phyloP scores from a whole-genome alignment of 2,329 filamentous ascomycete species.

The Ceratocystis alfenasii region DNA sequence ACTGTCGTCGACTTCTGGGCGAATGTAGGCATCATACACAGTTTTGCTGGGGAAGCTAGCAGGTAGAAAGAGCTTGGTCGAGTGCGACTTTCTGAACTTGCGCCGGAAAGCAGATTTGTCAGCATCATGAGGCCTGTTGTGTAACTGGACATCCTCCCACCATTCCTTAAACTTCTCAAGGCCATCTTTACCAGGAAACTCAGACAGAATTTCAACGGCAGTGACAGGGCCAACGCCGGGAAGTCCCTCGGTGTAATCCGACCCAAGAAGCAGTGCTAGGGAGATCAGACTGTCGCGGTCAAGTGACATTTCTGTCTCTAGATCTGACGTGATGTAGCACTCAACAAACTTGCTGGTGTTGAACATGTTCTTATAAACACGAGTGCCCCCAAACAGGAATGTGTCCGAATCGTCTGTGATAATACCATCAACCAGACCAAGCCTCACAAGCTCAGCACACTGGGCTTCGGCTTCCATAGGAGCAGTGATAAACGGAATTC shows the following conservation, averaged over 20 bases:
- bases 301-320: constrained; percentile 81
- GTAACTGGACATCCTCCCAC: constrained; percentile 69
- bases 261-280: constrained; percentile 81
- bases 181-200: constrained; percentile 55
- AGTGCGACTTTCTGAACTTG: constrained; percentile 72
- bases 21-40: constrained; percentile 71
- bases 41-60: constrained; percentile 63
- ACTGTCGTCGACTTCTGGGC: constrained; percentile 73
- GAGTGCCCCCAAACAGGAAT: constrained; percentile 89
- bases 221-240: constrained; percentile 87
- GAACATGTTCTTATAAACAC: constrained; percentile 99
- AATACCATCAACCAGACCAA: constrained; percentile 90
- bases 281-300: constrained; percentile 78
- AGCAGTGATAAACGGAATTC: constrained; percentile 89
- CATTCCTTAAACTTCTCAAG: constrained; percentile 72
- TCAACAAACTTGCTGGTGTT: constrained; percentile 97
- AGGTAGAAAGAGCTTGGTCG: constrained; percentile 75
- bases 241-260: constrained; percentile 89
- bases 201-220: constrained; percentile 83
- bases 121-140: constrained; percentile 50
- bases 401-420: constrained; percentile 96
- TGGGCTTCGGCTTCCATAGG: constrained; percentile 99
- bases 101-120: constrained; percentile 59
- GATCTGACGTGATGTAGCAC: constrained; percentile 73
- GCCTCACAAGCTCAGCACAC: constrained; percentile 75